These are phyloP conservation scores for Fusarium virguliforme DNA, from an alignment of 2,329 filamentous ascomycete species.

Conservation along the genomic window DNA sequence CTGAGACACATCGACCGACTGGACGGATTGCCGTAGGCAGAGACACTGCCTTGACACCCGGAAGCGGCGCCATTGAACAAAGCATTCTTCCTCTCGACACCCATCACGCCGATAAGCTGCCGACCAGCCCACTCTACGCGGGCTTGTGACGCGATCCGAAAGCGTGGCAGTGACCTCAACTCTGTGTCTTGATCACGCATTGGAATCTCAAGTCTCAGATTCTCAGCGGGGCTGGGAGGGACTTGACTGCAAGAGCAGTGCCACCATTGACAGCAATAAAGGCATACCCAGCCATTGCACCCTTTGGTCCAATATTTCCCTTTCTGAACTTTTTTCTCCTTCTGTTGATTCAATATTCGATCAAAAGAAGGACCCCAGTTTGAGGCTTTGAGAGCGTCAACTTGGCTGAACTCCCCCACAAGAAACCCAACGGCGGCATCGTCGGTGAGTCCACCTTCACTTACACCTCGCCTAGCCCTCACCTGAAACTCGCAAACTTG, in stretches of 20 bases:
- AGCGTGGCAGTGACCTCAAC: conserved; percentile 47
- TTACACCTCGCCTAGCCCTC: conserved; percentile 28
- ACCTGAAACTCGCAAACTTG: conserved; percentile 27
- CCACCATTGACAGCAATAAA: conserved; percentile 47
- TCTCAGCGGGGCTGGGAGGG: conserved; percentile 48
- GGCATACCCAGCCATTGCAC: conserved; percentile 43
- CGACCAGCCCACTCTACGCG: conserved; percentile 32
- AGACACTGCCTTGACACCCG: conserved; percentile 26
- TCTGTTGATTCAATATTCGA: conserved; percentile 38
- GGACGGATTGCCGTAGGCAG: conserved; percentile 26
- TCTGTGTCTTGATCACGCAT: conserved; percentile 40
- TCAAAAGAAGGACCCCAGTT: conserved; percentile 24
- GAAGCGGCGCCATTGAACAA: conserved; percentile 41
- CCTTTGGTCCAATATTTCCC: conserved; percentile 41
- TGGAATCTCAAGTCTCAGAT: conserved; percentile 52
- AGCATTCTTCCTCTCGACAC: conserved; percentile 40
- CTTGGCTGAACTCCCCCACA: conserved; percentile 22
- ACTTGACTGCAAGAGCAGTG: conserved; percentile 29
- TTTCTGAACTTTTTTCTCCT: conserved; percentile 33
- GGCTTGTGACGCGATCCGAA: conserved; percentile 42
- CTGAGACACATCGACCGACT: conserved; percentile 45
- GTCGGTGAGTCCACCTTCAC: conserved; percentile 37
- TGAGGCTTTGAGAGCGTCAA: not conserved
- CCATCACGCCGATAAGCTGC: conserved; percentile 25
- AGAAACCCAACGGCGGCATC: conserved; percentile 21